phyloP scores from a whole-genome alignment of 441 rosid species.

The Flueggea neowawraea region DNA sequence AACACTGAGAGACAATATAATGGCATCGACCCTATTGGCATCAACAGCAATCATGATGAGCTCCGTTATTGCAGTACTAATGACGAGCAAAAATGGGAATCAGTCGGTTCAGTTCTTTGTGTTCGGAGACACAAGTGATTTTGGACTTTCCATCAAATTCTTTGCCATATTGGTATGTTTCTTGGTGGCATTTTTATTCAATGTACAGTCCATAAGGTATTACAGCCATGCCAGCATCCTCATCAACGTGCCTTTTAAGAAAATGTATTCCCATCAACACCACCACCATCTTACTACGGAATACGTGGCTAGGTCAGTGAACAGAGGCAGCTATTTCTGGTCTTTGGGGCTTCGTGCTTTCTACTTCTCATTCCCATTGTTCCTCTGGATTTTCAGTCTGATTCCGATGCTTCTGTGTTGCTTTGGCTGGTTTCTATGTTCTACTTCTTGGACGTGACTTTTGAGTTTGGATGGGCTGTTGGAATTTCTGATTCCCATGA shows the following conservation, averaged over 20 bases:
- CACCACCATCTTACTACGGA: slow-evolving; percentile 39
- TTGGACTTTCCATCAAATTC: slow-evolving; percentile 60
- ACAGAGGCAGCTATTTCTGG: slow-evolving; percentile 88
- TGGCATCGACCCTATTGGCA: slow-evolving; percentile 92
- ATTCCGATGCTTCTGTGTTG: slow-evolving; percentile 75
- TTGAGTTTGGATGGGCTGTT: slow-evolving; percentile 34
- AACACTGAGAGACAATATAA: slow-evolving; percentile 85
- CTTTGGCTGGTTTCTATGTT: slow-evolving; percentile 49
- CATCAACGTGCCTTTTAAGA: slow-evolving; percentile 77
- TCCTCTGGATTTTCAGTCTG: slow-evolving; percentile 93
- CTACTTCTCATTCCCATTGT: slow-evolving; percentile 83
- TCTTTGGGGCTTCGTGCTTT: slow-evolving; percentile 82
- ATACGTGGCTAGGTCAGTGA: slow-evolving; percentile 63
- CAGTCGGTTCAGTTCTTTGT: slow-evolving; percentile 11
- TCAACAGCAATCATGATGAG: slow-evolving; percentile 85
- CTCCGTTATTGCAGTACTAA: slow-evolving; percentile 70
- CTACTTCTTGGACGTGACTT: slow-evolving; percentile 60
- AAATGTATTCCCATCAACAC: slow-evolving; percentile 23
- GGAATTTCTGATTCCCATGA: slow-evolving; percentile 17
- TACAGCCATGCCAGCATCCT: slow-evolving; percentile 92
- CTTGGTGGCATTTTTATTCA: slow-evolving; percentile 69
- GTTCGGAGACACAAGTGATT: slow-evolving; percentile 58
- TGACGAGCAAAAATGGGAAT: slow-evolving; percentile 36
- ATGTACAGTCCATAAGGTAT: slow-evolving; percentile 79
- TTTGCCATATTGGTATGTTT: slow-evolving; percentile 76